Percentiles rank a stretch among this genome's conserved stretches.
Conservation (phyloP, 2,329 filamentous ascomycete species). For the Fusarium nelsonii region DNA sequence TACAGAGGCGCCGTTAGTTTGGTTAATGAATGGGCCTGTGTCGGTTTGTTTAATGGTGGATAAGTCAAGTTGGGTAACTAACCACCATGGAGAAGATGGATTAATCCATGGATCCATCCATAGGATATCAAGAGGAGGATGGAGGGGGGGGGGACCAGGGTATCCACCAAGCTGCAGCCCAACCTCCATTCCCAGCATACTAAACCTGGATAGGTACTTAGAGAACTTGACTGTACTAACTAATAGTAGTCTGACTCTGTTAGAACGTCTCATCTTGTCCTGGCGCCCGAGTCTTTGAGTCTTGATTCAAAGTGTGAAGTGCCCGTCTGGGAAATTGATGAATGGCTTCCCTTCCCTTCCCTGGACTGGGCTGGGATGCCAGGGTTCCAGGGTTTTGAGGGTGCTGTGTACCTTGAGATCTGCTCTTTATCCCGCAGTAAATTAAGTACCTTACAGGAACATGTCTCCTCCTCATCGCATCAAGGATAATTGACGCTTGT, state of each 20-base stretch:
- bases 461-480: neutral
- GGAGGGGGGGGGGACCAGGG: conserved; percentile 16
- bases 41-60: conserved; percentile 19
- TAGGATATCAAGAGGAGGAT: neutral
- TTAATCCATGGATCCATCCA: neutral
- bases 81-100: neutral
- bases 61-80: neutral
- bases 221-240: too few species aligned
- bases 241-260: neutral
- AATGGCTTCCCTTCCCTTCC: conserved; percentile 23
- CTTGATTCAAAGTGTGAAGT: conserved; percentile 7
- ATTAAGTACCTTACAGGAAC: conserved; percentile 15
- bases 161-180: conserved; percentile 43
- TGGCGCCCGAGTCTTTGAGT: conserved; percentile 47
- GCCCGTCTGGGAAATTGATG: conserved; percentile 30
- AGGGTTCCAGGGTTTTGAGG: neutral
- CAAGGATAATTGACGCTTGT: conserved; percentile 22
- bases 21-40: conserved; percentile 14
- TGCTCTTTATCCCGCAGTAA: conserved; percentile 19
- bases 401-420: conserved; percentile 17
- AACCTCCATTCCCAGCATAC: conserved; percentile 22
- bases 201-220: neutral
- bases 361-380: conserved; percentile 14
- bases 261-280: conserved; percentile 47
- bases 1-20: conserved; percentile 17